These are phyloP conservation scores for Neobulgaria alba DNA, from an alignment of 2,329 filamentous ascomycete genomes.

Conservation along the genomic window DNA sequence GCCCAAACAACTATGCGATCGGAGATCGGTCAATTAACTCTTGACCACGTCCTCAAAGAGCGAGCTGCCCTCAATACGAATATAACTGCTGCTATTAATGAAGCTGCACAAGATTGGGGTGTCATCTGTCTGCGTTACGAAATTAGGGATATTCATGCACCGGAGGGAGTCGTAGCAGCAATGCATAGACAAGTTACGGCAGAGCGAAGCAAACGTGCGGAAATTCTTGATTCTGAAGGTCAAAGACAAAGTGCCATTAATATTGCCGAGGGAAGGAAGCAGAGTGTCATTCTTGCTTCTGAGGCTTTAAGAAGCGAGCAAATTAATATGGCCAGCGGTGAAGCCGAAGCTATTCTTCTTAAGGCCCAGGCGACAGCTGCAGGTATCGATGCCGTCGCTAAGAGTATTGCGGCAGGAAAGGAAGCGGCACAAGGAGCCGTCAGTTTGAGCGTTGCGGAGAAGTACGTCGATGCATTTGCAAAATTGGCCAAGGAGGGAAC, in stretches of 20 bases:
- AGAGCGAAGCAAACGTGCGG: slow-evolving; percentile 92
- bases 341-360: slow-evolving; percentile 85
- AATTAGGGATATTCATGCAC: slow-evolving; percentile 96
- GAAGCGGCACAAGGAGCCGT: slow-evolving; percentile 74
- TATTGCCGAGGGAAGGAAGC: slow-evolving; percentile 95
- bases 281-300: slow-evolving; percentile 90
- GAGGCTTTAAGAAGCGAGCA: slow-evolving; percentile 85
- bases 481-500: slow-evolving; percentile 93
- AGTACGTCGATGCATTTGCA: slow-evolving; percentile 92
- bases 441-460: slow-evolving; percentile 85
- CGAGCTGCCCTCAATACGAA: slow-evolving; percentile 93
- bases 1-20: slow-evolving; percentile 98
- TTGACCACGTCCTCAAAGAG: slow-evolving; percentile 97
- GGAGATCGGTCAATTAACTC: slow-evolving; percentile 91
- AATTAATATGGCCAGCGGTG: slow-evolving; percentile 87
- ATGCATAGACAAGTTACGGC: slow-evolving; percentile 99
- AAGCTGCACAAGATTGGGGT: slow-evolving; percentile 94
- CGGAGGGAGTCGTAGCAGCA: slow-evolving; percentile 83
- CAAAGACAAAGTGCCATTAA: slow-evolving; percentile 97
- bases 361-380: slow-evolving; percentile 78
- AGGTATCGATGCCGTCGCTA: slow-evolving; percentile 80
- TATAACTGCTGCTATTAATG: slow-evolving; percentile 98
- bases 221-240: slow-evolving; percentile 95
- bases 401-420: slow-evolving; percentile 63
- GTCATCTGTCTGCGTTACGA: slow-evolving; percentile 95